phyloP scores from a whole-genome alignment of 768 basidiomycete species.

The Collybiopsis confluens region DNA sequence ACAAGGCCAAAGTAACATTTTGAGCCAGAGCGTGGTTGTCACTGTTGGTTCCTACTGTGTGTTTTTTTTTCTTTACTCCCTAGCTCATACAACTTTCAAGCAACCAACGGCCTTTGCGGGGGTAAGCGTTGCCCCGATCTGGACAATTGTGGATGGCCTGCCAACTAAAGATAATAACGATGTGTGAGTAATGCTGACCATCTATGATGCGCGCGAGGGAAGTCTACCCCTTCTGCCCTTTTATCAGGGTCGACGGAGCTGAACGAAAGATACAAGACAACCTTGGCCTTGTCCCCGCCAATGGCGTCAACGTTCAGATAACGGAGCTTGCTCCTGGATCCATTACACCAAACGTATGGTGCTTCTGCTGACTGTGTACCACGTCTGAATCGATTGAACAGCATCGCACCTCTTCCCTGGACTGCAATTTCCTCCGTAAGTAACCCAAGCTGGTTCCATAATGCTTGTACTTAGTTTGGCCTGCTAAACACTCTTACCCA shows the following conservation, averaged over 20 bases:
- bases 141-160: conserved; percentile 43
- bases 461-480: neutral
- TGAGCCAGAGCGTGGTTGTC: conserved; percentile 27
- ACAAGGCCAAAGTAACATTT: conserved; percentile 36
- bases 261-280: conserved; percentile 33
- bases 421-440: conserved; percentile 58
- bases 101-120: conserved; percentile 22
- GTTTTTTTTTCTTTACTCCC: neutral
- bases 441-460: neutral
- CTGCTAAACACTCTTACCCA: too few species aligned
- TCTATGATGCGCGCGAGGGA: neutral
- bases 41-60: conserved; percentile 17
- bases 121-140: conserved; percentile 34
- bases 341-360: conserved; percentile 41
- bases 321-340: conserved; percentile 55
- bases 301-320: conserved; percentile 44
- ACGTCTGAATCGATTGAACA: conserved; percentile 14
- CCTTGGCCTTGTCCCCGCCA: conserved; percentile 38
- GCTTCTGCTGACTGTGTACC: neutral
- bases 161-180: conserved; percentile 55
- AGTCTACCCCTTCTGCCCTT: neutral
- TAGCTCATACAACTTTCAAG: neutral
- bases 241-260: conserved; percentile 47
- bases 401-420: conserved; percentile 53
- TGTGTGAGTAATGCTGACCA: conserved; percentile 20